Evolutionary conservation across 2,329 filamentous ascomycete genomes (phyloP), one percentile per base, ranked within the genome.

Genomic region (Sporothrix schenckii): DNA sequence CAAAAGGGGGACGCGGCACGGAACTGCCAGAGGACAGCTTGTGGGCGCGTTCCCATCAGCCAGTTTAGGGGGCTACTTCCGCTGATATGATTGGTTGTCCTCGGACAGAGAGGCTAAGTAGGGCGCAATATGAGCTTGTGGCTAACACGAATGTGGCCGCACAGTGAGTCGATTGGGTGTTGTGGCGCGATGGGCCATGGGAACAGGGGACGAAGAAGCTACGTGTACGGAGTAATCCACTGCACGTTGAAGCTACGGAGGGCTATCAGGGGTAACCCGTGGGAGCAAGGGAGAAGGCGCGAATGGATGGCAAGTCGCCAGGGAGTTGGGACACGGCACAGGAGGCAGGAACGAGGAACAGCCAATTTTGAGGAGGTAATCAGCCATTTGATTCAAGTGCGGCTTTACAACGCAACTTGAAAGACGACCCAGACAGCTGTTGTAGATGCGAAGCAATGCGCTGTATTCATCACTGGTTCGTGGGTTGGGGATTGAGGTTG

Each of bases 1-100:
- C 44, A 21, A 50, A 70, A 66, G 44, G 68, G 68, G 60, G 53
- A 54, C 60, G 41, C 52, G 60, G 60, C 60, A 70, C 41, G 39
- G 27, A 30, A 44, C 39, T 47, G 24, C 49, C 1, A 34, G 13
- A 34, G 44, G 68, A 63, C 58, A 69, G 58, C 56, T 61, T 24
- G 58, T 19, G 24, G 41, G 24, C 61, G 61, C 61, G 61, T 65
- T 50, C 44, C 39, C 39, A 14, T 27, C 52, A 6, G 34, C 41
- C 53, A 58, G 16, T 41, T 21, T 44, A 44, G n/a, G 56, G 54
- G 56, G 34, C 34, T 24, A n/a, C 19, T 65, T 49, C 60, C 21
- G 30, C 27, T n/a, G 19, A 13, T 19, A 58, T 44, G 9, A 65
- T 66, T 66, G 63, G 47, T 53, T 53, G 30, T 50, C 2, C 41